Evolutionary conservation across 345 rosid genomes (phyloP).

Genomic region (Acer campestre): DNA sequence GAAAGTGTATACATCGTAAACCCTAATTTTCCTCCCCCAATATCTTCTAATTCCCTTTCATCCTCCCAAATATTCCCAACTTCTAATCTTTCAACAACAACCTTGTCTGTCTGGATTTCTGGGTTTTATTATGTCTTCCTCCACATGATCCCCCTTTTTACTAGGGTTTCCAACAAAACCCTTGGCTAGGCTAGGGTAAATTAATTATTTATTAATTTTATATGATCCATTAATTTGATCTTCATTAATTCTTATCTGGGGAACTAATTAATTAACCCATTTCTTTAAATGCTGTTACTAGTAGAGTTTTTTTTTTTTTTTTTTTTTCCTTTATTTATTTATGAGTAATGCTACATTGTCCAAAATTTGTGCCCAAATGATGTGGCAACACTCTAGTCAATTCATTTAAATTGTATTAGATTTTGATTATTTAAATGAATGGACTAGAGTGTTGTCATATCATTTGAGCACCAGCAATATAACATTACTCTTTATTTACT

Average conservation of each 20-base stretch:
- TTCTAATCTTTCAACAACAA: constrained; percentile 35
- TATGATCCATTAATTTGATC: not conserved
- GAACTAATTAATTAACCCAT: constrained; percentile 17
- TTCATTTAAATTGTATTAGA: no score
- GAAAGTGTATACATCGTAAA: constrained; percentile 36
- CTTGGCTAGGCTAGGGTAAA: not conserved
- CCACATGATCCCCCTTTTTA: constrained; percentile 32
- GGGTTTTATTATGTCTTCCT: constrained; percentile 38
- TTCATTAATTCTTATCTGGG: constrained; percentile 11
- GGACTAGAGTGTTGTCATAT: no score
- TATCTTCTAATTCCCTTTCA: constrained; percentile 61
- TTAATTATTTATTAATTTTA: not conserved
- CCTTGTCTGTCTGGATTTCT: constrained; percentile 32
- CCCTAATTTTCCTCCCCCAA: constrained; percentile 40
- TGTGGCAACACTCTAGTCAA: no score
- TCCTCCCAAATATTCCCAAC: constrained; percentile 69
- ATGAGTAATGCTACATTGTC: no score
- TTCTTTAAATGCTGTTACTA: constrained; percentile 19
- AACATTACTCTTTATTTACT: no score
- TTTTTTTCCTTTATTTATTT: no score
- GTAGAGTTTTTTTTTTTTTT: constrained; percentile 16
- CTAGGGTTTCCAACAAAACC: constrained; percentile 2
- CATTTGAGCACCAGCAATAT: no score
- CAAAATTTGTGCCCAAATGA: no score
- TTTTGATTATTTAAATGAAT: no score